Conservation (phyloP, 768 basidiomycete genomes). For the Hygrophorus pudorinus region DNA sequence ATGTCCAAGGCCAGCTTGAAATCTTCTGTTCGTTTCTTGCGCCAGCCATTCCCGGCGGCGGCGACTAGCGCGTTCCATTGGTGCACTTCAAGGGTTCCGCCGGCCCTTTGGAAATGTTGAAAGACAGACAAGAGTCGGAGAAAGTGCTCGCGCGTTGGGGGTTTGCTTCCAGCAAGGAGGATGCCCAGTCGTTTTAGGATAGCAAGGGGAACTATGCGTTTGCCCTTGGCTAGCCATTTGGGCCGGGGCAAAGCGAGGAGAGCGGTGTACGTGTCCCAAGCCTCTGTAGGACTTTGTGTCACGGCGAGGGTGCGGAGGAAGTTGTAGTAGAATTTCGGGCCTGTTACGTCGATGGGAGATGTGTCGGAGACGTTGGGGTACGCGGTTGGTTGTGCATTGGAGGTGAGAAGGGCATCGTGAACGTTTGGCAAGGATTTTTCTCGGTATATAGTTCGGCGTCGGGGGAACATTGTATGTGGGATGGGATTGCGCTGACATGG, state of each 20-base stretch:
- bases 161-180: constrained; percentile 41
- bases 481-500: neutral
- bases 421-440: too few species aligned
- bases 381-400: too few species aligned
- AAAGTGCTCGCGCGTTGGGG: constrained; percentile 51
- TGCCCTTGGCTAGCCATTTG: constrained; percentile 10
- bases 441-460: too few species aligned
- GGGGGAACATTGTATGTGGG: neutral
- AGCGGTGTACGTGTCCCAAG: constrained; percentile 32
- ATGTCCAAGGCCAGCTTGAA: constrained; percentile 52
- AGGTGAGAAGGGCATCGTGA: too few species aligned
- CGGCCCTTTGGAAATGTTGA: constrained; percentile 42
- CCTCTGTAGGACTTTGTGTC: constrained; percentile 17
- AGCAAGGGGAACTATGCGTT: constrained; percentile 24
- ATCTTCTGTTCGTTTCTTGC: constrained; percentile 46
- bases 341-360: neutral
- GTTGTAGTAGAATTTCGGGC: constrained; percentile 5
- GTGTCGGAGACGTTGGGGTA: neutral
- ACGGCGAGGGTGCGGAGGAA: constrained; percentile 13
- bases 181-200: constrained; percentile 55
- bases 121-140: constrained; percentile 62
- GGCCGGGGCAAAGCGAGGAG: constrained; percentile 22
- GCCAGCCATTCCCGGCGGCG: constrained; percentile 54
- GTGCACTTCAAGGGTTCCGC: constrained; percentile 45
- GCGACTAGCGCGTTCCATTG: constrained; percentile 75